Base-by-base conservation (phyloP, 2,329 filamentous ascomycete genomes). In the Colletotrichum coccodes region DNA sequence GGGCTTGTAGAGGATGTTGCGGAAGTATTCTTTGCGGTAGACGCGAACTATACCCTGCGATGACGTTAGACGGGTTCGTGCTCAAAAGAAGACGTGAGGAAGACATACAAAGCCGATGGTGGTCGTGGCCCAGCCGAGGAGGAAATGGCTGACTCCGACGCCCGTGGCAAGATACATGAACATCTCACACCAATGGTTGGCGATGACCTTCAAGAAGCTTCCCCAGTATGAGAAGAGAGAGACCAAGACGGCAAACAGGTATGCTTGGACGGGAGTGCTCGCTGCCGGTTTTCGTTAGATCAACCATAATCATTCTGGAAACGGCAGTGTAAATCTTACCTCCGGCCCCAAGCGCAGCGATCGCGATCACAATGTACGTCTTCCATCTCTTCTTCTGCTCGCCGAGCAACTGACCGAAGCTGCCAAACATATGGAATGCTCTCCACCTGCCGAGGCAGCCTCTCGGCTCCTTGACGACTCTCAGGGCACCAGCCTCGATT, bases 151-250 rank as follows among this genome's bases (percentile, higher is more conserved):
- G 59, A 74, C 71, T 36, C 75, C 73, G 3, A 73, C 75, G 12
- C 75, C 76, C 68, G 50, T 23, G 28, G 59, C 61, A 34, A 71
- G 63, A 32, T 56, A 60, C 59, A 68, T 57, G 44, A 71, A 69
- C 65, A 71, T 64, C 21, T 69, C 38, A 18, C 65, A 71, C 68
- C 68, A 52, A 77, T 79, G 71, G 87, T 89, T 46, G 86, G 75
- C 2, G 84, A 68, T 64, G 16, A 58, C 64, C 9, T 44, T 36
- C 16, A 71, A 32, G 38, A 68, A 65, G 44, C n/a, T 62, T 8
- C 67, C 67, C 67, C 67, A 70, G 14, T 66, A 67, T 0, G 67
- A 70, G 50, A 70, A 70, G 21, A 68, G 60, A 3, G 68, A 71
- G 18, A 71, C 54, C 18, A 71, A 28, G 7, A 64, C 56, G 21